phyloP scores from a whole-genome alignment of 2,329 filamentous ascomycete species.

The Pleomassaria siparia region DNA sequence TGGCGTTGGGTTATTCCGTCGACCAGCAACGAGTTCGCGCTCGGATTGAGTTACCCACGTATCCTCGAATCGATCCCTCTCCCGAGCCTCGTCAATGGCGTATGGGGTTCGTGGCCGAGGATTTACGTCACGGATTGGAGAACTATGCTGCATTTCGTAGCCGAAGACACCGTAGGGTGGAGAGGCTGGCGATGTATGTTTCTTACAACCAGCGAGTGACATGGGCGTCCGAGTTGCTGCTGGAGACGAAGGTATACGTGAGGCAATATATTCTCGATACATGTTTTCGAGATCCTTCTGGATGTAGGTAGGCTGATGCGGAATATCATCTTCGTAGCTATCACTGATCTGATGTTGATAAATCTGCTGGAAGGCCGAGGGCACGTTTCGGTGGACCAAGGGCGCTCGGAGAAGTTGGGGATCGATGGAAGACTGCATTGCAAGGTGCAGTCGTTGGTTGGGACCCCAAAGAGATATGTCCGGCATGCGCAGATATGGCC shows the following conservation, averaged over 20 bases:
- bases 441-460: background rate
- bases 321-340: background rate
- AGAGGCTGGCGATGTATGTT: slow-evolving; percentile 2
- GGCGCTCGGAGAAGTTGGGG: slow-evolving; percentile 3
- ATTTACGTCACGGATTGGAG: background rate
- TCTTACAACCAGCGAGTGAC: background rate
- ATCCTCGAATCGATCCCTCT: background rate
- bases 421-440: slow-evolving; percentile 5
- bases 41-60: background rate
- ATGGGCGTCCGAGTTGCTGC: slow-evolving; percentile 1
- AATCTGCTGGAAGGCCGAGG: background rate
- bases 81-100: background rate
- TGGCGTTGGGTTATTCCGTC: background rate
- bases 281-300: slow-evolving; percentile 1
- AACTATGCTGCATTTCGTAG: background rate
- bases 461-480: slow-evolving; percentile 16
- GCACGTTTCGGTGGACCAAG: background rate
- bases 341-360: background rate
- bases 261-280: slow-evolving; percentile 1
- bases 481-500: slow-evolving; percentile 24
- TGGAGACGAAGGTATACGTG: slow-evolving; percentile 1
- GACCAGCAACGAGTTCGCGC: background rate
- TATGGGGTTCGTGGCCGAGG: background rate
- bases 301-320: background rate
- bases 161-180: background rate